Conservation (phyloP, 108 stramenopile species). For the Skeletonema menzelii region DNA sequence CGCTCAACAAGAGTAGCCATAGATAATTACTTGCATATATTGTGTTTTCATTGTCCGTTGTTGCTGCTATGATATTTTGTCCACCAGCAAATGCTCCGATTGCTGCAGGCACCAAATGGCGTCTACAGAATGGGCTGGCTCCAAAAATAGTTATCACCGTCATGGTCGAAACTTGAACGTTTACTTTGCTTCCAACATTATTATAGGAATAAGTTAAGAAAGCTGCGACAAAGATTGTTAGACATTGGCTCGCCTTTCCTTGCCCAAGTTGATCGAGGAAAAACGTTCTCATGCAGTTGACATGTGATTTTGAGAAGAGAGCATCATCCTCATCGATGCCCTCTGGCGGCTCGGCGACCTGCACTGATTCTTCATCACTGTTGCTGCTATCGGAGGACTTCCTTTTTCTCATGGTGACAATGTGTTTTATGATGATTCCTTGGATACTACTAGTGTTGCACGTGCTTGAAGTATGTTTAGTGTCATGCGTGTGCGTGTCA, state of each 20-base stretch:
- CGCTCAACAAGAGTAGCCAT: slow-evolving; percentile 41
- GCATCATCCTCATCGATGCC: not conserved
- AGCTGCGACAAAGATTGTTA: slow-evolving; percentile 35
- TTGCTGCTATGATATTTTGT: slow-evolving; percentile 51
- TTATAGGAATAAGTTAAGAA: slow-evolving; percentile 39
- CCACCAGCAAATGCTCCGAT: slow-evolving; percentile 57
- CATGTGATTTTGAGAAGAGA: not conserved
- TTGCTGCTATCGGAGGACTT: not conserved
- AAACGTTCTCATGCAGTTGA: not conserved
- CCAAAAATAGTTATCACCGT: slow-evolving; percentile 48
- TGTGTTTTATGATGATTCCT: not conserved
- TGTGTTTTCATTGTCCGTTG: slow-evolving; percentile 2
- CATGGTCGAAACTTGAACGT: slow-evolving; percentile 58
- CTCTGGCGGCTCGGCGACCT: not conserved
- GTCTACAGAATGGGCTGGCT: slow-evolving; percentile 28
- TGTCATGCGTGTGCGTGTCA: too few relatives aligned
- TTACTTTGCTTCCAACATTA: slow-evolving; percentile 23
- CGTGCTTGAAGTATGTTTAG: too few relatives aligned
- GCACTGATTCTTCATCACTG: not conserved
- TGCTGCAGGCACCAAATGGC: slow-evolving; percentile 38
- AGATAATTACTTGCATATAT: slow-evolving; percentile 17
- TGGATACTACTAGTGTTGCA: not conserved
- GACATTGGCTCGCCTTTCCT: slow-evolving; percentile 30
- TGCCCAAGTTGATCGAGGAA: slow-evolving; percentile 9
- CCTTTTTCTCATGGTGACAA: not conserved